A percentile compares a stretch with the other conserved stretches of the same genome.
These are phyloP conservation scores for Oenanthe sinensis DNA, from an alignment of 129 eudicot genomes.

Conservation along the genomic window DNA sequence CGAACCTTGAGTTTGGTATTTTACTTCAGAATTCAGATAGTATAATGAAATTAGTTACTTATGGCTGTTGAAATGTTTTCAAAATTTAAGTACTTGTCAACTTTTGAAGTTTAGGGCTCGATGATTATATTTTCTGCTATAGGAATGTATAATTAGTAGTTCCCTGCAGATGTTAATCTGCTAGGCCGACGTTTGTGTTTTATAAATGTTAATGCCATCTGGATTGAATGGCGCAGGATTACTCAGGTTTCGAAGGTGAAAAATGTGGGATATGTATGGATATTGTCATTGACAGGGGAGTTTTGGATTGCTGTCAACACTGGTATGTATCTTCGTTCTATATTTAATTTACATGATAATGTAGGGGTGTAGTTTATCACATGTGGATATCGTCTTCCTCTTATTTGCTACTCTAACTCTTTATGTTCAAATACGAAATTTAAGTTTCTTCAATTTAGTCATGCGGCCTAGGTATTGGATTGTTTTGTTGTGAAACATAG, in stretches of 20 bases:
- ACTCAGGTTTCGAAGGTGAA: conserved; percentile 54
- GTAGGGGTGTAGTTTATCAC: neutral
- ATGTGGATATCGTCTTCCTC: neutral
- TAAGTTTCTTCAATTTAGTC: neutral
- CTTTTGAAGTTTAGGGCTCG: neutral
- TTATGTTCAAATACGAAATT: neutral
- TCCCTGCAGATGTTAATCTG: neutral
- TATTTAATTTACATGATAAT: neutral
- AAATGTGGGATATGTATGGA: conserved; percentile 97
- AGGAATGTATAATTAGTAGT: neutral
- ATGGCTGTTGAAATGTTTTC: too few species aligned
- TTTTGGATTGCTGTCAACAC: conserved; percentile 95
- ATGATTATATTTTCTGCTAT: neutral
- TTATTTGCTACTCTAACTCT: neutral
- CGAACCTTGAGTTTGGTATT: neutral
- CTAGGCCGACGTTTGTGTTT: neutral
- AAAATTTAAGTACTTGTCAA: too few species aligned
- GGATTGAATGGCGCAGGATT: conserved; percentile 41
- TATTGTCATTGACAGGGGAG: conserved; percentile 80
- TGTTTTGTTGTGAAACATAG: neutral
- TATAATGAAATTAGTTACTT: too few species aligned
- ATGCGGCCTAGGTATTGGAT: neutral
- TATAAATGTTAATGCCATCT: neutral
- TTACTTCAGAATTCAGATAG: too few species aligned
- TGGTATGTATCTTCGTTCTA: conserved; percentile 41